Evolutionary conservation across 208 protist genomes (phyloP).

Genomic region (Leishmania arabica): DNA sequence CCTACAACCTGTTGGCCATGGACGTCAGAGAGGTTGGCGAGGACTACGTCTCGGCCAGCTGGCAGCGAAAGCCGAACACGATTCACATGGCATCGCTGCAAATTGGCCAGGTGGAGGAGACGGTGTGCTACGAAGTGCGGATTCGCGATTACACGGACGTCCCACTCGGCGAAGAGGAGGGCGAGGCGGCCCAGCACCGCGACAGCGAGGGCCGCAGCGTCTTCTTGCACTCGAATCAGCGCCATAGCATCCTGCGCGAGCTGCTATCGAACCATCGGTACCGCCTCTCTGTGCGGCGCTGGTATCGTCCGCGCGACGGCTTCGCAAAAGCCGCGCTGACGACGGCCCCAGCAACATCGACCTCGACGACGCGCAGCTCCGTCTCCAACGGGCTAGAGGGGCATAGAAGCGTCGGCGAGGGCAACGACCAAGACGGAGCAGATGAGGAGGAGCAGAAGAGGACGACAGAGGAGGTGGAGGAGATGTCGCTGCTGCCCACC

Average conservation of each 20-base stretch:
- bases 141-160: slow-evolving; percentile 77
- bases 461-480: background rate
- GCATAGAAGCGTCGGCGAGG: background rate
- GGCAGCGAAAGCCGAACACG: slow-evolving; percentile 78
- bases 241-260: slow-evolving; percentile 60
- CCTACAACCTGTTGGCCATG: slow-evolving; percentile 71
- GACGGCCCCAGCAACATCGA: background rate
- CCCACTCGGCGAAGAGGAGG: slow-evolving; percentile 51
- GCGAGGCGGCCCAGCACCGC: slow-evolving; percentile 14
- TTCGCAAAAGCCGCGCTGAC: slow-evolving; percentile 27
- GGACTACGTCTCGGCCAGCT: slow-evolving; percentile 76
- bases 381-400: slow-evolving; percentile 2
- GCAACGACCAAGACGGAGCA: background rate
- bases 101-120: slow-evolving; percentile 76
- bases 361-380: slow-evolving; percentile 2
- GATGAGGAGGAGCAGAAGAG: background rate
- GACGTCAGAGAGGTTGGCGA: slow-evolving; percentile 74
- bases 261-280: slow-evolving; percentile 81
- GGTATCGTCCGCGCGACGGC: slow-evolving; percentile 74
- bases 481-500: background rate
- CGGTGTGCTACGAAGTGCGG: slow-evolving; percentile 76
- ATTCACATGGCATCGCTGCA: slow-evolving; percentile 48
- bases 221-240: slow-evolving; percentile 59
- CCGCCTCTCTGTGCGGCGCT: slow-evolving; percentile 81
- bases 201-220: slow-evolving; percentile 24